Base-by-base conservation (phyloP, 2,329 filamentous ascomycete species). In the Chrysoporthe deuterocubensis region DNA sequence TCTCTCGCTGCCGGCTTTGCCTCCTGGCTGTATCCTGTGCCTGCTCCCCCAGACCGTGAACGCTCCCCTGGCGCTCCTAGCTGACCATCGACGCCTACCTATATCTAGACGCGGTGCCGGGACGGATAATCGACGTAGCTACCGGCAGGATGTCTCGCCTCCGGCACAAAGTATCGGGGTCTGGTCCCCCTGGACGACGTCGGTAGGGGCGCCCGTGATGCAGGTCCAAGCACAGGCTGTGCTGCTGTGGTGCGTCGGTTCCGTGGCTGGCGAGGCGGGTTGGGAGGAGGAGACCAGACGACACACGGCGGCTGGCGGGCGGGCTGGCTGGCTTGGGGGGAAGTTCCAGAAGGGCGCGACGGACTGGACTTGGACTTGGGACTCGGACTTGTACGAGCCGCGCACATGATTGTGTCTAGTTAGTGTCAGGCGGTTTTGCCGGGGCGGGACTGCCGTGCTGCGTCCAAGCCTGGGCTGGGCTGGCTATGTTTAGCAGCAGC, bases 21-120 rank as follows among this genome's bases (percentile, higher is more conserved):
- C 8, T 61, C 14, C 40, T 21, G 18, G 18, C n/a, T 43, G 40
- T 14, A 5, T 16, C 57, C 37, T 60, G 40, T 42, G 40, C 42
- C 40, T n/a, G 57, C 40, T 43, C n/a, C 37, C 40, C 57, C 57
- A 44, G 40, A 43, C 57, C 57, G 40, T 60, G 18, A 44, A 60
- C 57, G 5, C 18, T 43, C 3, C 18, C 2, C 16, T 26, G 37
- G n/a, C 18, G 57, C 40, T 60, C 37, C 44, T 60, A 43, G 21
- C 44, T 60, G 57, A 60, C 40, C 57, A 60, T 60, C 13, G 57
- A 54, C 50, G 40, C 37, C 21, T 43, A 3, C 13, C 32, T 8
- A 11, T 40, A 26, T 18, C 56, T 18, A 21, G 11, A 60, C 18
- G 26, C 5, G 44, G 57, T 13, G 57, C 18, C 37, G 13, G 56